phyloP scores from a whole-genome alignment of 2,329 filamentous ascomycete species.

The Diaporthe sp. region DNA sequence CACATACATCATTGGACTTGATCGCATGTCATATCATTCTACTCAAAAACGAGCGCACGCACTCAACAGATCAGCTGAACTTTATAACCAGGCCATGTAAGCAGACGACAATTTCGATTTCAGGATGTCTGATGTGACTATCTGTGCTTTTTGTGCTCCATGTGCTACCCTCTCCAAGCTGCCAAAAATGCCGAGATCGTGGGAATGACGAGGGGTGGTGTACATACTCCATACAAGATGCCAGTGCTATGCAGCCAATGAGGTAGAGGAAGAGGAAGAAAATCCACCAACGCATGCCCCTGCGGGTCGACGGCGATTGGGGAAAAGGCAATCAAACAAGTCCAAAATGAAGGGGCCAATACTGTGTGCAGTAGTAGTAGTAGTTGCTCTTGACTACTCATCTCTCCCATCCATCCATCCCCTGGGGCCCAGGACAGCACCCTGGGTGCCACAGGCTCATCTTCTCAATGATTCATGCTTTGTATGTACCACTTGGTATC shows the following conservation, averaged over 20 bases:
- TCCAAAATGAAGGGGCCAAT: not conserved
- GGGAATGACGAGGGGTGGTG: constrained; percentile 3
- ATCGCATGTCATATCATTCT: not conserved
- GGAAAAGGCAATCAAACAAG: constrained; percentile 12
- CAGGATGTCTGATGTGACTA: not conserved
- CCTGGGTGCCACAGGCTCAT: constrained; percentile 16
- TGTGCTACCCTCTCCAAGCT: not conserved
- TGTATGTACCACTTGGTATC: constrained; percentile 40
- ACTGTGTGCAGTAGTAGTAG: not conserved
- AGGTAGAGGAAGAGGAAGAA: not conserved
- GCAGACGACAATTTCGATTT: constrained; percentile 26
- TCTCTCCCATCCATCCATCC: not conserved
- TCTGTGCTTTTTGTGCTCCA: constrained; percentile 28
- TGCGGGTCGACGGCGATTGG: not conserved
- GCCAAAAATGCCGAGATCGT: constrained; percentile 26
- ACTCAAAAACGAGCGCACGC: not conserved
- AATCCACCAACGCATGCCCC: not conserved
- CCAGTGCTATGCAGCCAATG: constrained; percentile 40
- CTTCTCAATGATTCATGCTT: constrained; percentile 21
- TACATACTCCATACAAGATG: constrained; percentile 37
- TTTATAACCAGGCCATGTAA: not conserved
- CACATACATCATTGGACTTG: not conserved
- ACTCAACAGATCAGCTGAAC: not conserved
- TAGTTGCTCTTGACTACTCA: constrained; percentile 5
- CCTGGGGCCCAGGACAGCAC: not conserved